Evolutionary conservation across 2,329 filamentous ascomycete genomes (phyloP).

Genomic region (Leptographium procerum): DNA sequence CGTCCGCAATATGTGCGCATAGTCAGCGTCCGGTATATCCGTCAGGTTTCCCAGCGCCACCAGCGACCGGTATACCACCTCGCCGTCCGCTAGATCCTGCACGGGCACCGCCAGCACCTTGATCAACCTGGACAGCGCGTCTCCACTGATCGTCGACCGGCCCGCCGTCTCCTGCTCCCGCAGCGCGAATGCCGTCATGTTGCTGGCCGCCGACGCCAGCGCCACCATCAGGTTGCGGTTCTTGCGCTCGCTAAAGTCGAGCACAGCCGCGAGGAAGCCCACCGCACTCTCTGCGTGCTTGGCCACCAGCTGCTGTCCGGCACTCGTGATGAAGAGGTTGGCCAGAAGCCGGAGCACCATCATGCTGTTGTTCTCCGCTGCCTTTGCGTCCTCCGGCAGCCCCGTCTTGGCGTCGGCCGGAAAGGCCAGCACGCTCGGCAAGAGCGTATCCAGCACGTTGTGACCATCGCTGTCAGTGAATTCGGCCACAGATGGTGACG

Average conservation of each 20-base stretch:
- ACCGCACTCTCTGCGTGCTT: conserved; percentile 48
- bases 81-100: conserved; percentile 57
- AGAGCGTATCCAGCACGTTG: conserved; percentile 47
- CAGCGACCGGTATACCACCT: conserved; percentile 72
- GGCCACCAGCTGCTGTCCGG: conserved; percentile 56
- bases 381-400: conserved; percentile 36
- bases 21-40: conserved; percentile 24
- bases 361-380: conserved; percentile 74
- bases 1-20: conserved; percentile 8
- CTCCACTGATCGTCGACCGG: conserved; percentile 28
- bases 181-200: conserved; percentile 65
- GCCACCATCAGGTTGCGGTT: conserved; percentile 80
- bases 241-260: conserved; percentile 39
- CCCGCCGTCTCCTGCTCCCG: conserved; percentile 28
- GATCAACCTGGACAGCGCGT: conserved; percentile 29
- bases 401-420: conserved; percentile 24
- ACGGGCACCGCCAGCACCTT: conserved; percentile 53
- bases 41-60: conserved; percentile 71
- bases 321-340: conserved; percentile 69
- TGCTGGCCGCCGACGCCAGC: conserved; percentile 70
- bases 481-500: conserved; percentile 54
- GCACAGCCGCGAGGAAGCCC: conserved; percentile 50
- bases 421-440: conserved; percentile 18
- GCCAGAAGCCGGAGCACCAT: conserved; percentile 70
- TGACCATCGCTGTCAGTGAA: conserved; percentile 39